Evolutionary conservation across 2,329 filamentous ascomycete species (phyloP).

Genomic region (Pleurostoma richardsiae): DNA sequence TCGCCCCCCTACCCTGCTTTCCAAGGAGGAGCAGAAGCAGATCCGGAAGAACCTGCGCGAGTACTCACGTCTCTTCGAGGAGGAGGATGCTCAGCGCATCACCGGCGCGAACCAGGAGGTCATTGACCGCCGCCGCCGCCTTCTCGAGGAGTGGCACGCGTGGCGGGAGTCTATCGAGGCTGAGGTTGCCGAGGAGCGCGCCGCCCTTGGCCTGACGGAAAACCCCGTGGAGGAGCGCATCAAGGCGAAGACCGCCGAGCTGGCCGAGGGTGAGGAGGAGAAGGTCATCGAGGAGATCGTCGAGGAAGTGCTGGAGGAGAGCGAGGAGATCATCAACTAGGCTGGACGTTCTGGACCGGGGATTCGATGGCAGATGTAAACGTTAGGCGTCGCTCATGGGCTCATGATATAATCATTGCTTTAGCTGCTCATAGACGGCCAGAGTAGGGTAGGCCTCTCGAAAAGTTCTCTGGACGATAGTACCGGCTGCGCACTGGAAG

Average conservation of each 20-base stretch:
- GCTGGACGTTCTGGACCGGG: no score
- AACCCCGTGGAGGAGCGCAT: slow-evolving; percentile 59
- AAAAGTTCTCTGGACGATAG: no score
- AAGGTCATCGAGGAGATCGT: slow-evolving; percentile 83
- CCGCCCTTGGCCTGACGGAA: slow-evolving; percentile 59
- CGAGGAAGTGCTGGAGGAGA: slow-evolving; percentile 80
- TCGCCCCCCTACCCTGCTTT: slow-evolving; percentile 82
- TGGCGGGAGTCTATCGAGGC: slow-evolving; percentile 74
- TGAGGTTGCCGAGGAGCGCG: slow-evolving; percentile 68
- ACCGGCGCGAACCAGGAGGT: slow-evolving; percentile 92
- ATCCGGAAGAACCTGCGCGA: slow-evolving; percentile 98
- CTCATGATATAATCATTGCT: no score
- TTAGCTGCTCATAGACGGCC: no score
- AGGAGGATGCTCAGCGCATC: slow-evolving; percentile 89
- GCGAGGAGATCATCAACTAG: slow-evolving; percentile 63
- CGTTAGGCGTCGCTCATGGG: no score
- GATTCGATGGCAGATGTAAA: no score
- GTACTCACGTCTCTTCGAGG: slow-evolving; percentile 91
- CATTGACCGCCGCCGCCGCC: slow-evolving; percentile 75
- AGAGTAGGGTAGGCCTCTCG: no score
- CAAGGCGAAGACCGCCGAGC: slow-evolving; percentile 47
- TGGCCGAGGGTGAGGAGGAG: slow-evolving; percentile 62
- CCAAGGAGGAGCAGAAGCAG: slow-evolving; percentile 94
- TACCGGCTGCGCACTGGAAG: no score
- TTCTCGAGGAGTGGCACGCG: slow-evolving; percentile 82